These are phyloP conservation scores for Chrysoporthe cubensis DNA, from an alignment of 2,329 filamentous ascomycete species.

Conservation along the genomic window DNA sequence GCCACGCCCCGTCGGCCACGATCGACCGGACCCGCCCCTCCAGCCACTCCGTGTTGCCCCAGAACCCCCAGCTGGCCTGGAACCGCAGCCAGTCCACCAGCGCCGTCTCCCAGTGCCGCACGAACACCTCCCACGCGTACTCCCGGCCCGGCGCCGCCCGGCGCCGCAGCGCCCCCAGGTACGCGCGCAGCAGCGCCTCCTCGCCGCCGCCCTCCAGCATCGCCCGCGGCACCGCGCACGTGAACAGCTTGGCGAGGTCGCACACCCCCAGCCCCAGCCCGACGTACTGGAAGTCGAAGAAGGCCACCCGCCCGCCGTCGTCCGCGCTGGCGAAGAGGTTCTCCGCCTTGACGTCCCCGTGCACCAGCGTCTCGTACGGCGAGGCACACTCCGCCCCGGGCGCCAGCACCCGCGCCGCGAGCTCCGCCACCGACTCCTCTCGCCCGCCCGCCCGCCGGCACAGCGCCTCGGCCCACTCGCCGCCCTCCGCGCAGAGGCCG, in stretches of 20 bases:
- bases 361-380: slow-evolving; percentile 58
- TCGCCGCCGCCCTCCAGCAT: slow-evolving; percentile 54
- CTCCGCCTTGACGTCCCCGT: slow-evolving; percentile 72
- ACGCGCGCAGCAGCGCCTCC: slow-evolving; percentile 52
- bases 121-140: slow-evolving; percentile 60
- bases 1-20: slow-evolving; percentile 47
- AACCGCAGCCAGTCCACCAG: slow-evolving; percentile 70
- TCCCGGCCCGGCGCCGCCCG: slow-evolving; percentile 32
- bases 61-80: slow-evolving; percentile 64
- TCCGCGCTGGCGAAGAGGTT: slow-evolving; percentile 65
- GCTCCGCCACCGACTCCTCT: slow-evolving; percentile 44
- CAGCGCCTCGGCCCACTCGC: slow-evolving; percentile 59
- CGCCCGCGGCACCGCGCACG: slow-evolving; percentile 62
- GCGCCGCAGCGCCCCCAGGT: slow-evolving; percentile 45
- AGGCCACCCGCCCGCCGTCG: slow-evolving; percentile 51
- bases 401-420: slow-evolving; percentile 55
- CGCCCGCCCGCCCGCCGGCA: slow-evolving; percentile 41
- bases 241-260: slow-evolving; percentile 70
- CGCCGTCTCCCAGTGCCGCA: slow-evolving; percentile 67
- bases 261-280: slow-evolving; percentile 67
- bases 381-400: slow-evolving; percentile 38
- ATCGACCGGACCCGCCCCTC: slow-evolving; percentile 58
- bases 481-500: slow-evolving; percentile 49
- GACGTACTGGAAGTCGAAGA: slow-evolving; percentile 73
- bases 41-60: slow-evolving; percentile 63